Evolutionary conservation across 2,329 filamentous ascomycete genomes (phyloP).

Genomic region (Tolypocladium nubicola): DNA sequence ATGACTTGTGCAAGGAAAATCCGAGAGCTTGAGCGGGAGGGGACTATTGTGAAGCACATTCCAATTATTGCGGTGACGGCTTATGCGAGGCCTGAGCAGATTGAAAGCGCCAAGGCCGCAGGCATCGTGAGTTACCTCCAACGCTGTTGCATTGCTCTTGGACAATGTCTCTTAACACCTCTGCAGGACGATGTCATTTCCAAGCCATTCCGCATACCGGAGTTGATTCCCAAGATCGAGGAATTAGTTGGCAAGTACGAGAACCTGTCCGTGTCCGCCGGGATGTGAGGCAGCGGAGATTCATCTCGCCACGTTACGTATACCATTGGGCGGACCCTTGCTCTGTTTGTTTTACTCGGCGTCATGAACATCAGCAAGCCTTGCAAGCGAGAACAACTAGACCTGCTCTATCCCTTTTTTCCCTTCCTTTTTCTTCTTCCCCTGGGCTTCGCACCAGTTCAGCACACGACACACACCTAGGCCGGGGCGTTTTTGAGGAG

Average conservation of each 20-base stretch:
- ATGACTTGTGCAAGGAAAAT: slow-evolving; percentile 62
- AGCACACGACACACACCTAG: not conserved
- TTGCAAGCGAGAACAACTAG: not conserved
- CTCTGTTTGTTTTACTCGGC: not conserved
- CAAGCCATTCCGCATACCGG: slow-evolving; percentile 70
- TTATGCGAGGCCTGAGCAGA: slow-evolving; percentile 66
- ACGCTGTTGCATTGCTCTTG: not conserved
- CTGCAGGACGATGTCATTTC: slow-evolving; percentile 61
- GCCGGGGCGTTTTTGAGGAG: not conserved
- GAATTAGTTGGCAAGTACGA: slow-evolving; percentile 37
- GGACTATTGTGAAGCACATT: slow-evolving; percentile 53
- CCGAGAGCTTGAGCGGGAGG: slow-evolving; percentile 53
- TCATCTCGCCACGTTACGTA: not conserved
- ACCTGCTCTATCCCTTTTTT: not conserved
- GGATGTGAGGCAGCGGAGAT: slow-evolving; percentile 1
- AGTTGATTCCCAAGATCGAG: slow-evolving; percentile 57
- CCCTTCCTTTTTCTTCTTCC: not conserved
- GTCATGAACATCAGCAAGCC: not conserved
- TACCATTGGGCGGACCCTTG: not conserved
- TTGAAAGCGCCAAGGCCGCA: slow-evolving; percentile 57
- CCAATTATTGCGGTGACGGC: slow-evolving; percentile 77
- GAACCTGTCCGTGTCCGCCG: slow-evolving; percentile 15
- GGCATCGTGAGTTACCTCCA: slow-evolving; percentile 51
- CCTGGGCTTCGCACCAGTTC: not conserved
- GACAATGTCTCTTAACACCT: not conserved